These are phyloP conservation scores for Tuctoria greenei DNA, from an alignment of 176 grass and related monocot species.

Conservation along the genomic window DNA sequence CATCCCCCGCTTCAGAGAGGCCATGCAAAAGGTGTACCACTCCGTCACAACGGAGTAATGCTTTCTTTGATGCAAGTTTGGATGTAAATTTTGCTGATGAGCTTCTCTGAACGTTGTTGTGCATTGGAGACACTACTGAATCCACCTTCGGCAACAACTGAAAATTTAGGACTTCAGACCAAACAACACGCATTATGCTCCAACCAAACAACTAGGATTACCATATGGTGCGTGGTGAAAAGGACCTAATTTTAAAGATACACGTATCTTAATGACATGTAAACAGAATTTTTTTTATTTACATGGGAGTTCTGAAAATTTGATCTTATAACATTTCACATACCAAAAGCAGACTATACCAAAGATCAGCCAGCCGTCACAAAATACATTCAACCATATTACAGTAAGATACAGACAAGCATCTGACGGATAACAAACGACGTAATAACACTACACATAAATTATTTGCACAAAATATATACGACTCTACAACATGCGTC, in stretches of 20 bases:
- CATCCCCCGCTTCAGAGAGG: slow-evolving; percentile 43
- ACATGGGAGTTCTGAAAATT: neutral
- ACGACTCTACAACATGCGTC: neutral
- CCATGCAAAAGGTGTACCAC: slow-evolving; percentile 42
- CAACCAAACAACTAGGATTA: neutral
- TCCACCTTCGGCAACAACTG: neutral
- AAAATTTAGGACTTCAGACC: neutral
- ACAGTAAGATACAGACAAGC: neutral
- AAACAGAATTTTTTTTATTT: neutral
- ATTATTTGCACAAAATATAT: slow-evolving; percentile 29
- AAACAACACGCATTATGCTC: too few species aligned
- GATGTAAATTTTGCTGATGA: neutral
- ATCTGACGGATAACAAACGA: neutral
- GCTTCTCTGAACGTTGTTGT: neutral
- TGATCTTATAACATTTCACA: neutral
- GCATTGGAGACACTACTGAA: neutral
- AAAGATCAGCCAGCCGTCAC: neutral
- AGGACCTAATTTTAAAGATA: neutral
- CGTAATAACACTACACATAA: neutral
- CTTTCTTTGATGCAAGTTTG: neutral
- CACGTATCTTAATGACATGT: neutral
- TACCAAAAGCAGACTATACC: neutral
- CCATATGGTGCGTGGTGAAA: neutral
- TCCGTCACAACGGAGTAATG: slow-evolving; percentile 34
- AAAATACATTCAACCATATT: neutral